A percentile compares a stretch with the other conserved stretches of the same genome.
These are phyloP conservation scores for Magnusiomyces sp. DNA, from an alignment of 1,139 yeast species.

Conservation along the genomic window DNA sequence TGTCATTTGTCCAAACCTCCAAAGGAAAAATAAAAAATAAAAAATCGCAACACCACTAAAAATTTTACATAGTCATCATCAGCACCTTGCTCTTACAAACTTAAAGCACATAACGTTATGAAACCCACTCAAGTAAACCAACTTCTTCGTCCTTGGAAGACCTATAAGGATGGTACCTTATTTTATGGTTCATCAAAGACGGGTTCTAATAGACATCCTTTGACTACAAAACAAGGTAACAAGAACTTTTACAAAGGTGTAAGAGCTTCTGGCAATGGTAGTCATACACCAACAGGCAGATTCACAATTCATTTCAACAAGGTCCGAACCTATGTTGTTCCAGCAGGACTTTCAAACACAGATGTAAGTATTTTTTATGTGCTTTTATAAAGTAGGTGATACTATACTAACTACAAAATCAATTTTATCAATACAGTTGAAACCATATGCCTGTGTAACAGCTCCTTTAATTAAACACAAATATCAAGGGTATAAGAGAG, in stretches of 20 bases:
- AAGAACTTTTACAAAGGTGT: slow-evolving; percentile 94
- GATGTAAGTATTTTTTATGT: slow-evolving; percentile 21
- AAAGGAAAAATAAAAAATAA: background rate
- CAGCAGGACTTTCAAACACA: slow-evolving; percentile 38
- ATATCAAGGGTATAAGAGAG: slow-evolving; percentile 60
- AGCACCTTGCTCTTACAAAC: background rate
- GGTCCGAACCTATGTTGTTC: slow-evolving; percentile 87
- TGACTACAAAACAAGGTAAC: slow-evolving; percentile 91
- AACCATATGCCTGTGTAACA: slow-evolving; percentile 66
- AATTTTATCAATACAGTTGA: slow-evolving; percentile 34
- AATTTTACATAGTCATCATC: background rate
- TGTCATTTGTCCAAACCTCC: too few species aligned
- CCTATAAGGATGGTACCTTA: slow-evolving; percentile 66
- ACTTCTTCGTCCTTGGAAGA: slow-evolving; percentile 81
- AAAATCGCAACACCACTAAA: too few species aligned
- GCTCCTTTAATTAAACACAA: slow-evolving; percentile 63
- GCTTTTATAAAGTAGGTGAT: background rate
- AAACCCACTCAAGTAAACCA: slow-evolving; percentile 29
- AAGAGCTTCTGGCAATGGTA: slow-evolving; percentile 88
- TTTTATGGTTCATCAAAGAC: slow-evolving; percentile 71
- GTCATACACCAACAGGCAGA: slow-evolving; percentile 61
- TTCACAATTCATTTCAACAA: slow-evolving; percentile 75
- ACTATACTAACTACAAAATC: background rate
- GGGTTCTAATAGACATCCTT: slow-evolving; percentile 77
- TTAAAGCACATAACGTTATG: slow-evolving; percentile 21